These are phyloP conservation scores for Cucumis variabilis DNA, from an alignment of 331 rosid species.

Conservation along the genomic window DNA sequence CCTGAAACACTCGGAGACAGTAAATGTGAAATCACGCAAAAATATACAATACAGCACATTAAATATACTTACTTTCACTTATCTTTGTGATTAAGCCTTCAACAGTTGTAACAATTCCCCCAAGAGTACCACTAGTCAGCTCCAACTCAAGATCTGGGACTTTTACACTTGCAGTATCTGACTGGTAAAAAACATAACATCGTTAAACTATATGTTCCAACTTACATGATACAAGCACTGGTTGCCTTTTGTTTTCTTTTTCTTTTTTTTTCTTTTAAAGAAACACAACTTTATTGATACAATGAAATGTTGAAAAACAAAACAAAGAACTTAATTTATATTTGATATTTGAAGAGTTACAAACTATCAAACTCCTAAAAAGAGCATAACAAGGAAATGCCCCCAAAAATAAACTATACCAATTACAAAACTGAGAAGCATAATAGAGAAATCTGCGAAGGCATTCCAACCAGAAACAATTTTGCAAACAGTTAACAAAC, in stretches of 20 bases:
- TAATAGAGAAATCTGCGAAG: not conserved
- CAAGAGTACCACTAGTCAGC: slow-evolving; percentile 73
- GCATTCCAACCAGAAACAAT: not conserved
- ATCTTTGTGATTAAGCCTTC: slow-evolving; percentile 87
- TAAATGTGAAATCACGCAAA: not conserved
- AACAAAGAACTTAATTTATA: not conserved
- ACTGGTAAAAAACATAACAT: slow-evolving; percentile 41
- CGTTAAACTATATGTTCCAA: slow-evolving; percentile 32
- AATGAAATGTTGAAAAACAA: not conserved
- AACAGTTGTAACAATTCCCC: slow-evolving; percentile 66
- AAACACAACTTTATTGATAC: not conserved
- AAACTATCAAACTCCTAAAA: not conserved
- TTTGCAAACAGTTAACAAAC: slow-evolving; percentile 43
- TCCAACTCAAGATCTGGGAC: slow-evolving; percentile 86
- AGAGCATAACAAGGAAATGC: not conserved
- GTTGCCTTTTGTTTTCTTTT: not conserved
- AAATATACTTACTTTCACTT: slow-evolving; percentile 55
- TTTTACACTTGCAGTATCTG: slow-evolving; percentile 62
- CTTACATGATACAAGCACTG: slow-evolving; percentile 24
- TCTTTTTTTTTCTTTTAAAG: not conserved
- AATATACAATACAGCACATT: not conserved
- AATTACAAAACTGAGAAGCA: not conserved
- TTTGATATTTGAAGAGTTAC: not conserved
- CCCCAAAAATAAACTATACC: not conserved
- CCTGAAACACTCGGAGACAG: not conserved